Evolutionary conservation across 768 basidiomycete genomes (phyloP).

Genomic region (Clitopilus passeckerianus): DNA sequence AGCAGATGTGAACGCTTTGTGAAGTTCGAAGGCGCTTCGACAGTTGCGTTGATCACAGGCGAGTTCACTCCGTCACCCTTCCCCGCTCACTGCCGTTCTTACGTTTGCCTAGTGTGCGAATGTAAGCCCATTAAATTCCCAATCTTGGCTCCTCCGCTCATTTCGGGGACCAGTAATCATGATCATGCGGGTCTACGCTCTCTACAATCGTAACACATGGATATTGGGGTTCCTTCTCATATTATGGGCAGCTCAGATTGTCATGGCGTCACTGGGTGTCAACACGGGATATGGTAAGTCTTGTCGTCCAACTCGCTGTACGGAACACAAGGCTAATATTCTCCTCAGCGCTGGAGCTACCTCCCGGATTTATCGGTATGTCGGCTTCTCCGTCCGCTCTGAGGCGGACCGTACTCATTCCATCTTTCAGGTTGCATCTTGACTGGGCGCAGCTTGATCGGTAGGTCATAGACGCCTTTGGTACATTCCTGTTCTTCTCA

Average conservation of each 20-base stretch:
- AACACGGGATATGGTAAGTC: not conserved
- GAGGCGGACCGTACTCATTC: not conserved
- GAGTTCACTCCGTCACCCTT: not conserved
- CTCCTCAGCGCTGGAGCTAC: not conserved
- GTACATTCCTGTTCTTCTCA: not conserved
- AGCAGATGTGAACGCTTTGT: slow-evolving; percentile 17
- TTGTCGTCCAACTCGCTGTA: too few relatives aligned
- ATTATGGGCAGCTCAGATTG: slow-evolving; percentile 13
- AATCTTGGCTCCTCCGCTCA: not conserved
- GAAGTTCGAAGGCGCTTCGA: slow-evolving; percentile 16
- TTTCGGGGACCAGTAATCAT: slow-evolving; percentile 10
- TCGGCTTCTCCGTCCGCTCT: not conserved
- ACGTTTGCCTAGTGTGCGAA: not conserved
- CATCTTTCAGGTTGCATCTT: not conserved
- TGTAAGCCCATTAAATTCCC: not conserved
- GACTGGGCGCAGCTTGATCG: not conserved
- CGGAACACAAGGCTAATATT: too few relatives aligned
- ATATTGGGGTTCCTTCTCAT: slow-evolving; percentile 12
- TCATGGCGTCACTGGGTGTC: slow-evolving; percentile 1
- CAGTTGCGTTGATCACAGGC: slow-evolving; percentile 17
- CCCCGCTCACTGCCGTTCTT: not conserved
- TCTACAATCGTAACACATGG: slow-evolving; percentile 14
- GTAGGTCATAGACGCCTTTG: not conserved
- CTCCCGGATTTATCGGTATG: not conserved
- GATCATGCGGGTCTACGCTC: slow-evolving; percentile 19